Evolutionary conservation across 331 rosid species (phyloP).

Genomic region (Cucumis variabilis): DNA sequence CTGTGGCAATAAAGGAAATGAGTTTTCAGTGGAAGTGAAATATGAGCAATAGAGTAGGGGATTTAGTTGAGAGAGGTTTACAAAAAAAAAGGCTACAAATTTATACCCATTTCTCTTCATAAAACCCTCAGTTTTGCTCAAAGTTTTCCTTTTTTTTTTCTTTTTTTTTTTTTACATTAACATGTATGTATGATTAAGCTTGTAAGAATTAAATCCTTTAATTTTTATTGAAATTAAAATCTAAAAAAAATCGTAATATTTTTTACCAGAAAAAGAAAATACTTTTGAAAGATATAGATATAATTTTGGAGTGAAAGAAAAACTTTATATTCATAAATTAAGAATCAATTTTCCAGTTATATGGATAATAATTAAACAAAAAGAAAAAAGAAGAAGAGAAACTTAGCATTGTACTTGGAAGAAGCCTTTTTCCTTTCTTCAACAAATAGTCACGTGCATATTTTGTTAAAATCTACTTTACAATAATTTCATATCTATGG

Average conservation of each 20-base stretch:
- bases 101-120: neutral
- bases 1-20: neutral
- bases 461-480: constrained; percentile 2
- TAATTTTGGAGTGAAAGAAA: no score
- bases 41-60: neutral
- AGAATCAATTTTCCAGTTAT: no score
- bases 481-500: constrained; percentile 14
- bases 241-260: no score
- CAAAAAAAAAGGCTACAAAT: neutral
- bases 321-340: no score
- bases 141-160: no score
- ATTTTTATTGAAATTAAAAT: no score
- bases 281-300: no score
- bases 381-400: neutral
- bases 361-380: no score
- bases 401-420: neutral
- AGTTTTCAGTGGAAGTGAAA: constrained; percentile 23
- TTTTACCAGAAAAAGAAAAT: no score
- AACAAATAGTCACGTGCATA: neutral
- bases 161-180: no score
- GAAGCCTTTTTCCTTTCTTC: neutral
- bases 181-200: no score
- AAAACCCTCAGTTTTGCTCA: neutral
- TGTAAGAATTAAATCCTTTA: no score
- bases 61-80: neutral